A percentile compares a stretch with the other conserved stretches of the same genome.
Conservation (phyloP, 2,329 filamentous ascomycete genomes). For the Xylariaceae sp. region DNA sequence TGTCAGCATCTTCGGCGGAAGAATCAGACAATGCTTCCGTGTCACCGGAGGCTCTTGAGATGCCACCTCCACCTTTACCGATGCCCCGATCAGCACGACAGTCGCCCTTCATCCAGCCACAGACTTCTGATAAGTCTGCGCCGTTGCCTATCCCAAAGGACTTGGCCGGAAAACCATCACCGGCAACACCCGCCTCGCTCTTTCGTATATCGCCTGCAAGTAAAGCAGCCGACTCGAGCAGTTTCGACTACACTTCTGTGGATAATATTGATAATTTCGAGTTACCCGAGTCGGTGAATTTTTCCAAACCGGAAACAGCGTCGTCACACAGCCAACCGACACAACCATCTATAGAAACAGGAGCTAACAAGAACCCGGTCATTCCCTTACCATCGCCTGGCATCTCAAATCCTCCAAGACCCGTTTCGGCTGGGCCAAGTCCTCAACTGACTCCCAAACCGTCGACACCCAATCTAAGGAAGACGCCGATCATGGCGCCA, state of each 20-base stretch:
- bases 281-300: slow-evolving; percentile 67
- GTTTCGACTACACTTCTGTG: slow-evolving; percentile 38
- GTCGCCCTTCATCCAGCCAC: slow-evolving; percentile 63
- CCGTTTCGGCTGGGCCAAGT: slow-evolving; percentile 58
- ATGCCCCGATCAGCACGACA: slow-evolving; percentile 59
- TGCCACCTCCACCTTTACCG: slow-evolving; percentile 66
- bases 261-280: slow-evolving; percentile 56
- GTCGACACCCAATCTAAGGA: slow-evolving; percentile 39
- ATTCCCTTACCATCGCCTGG: slow-evolving; percentile 46
- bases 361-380: slow-evolving; percentile 47
- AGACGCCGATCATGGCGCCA: slow-evolving; percentile 52
- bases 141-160: slow-evolving; percentile 19
- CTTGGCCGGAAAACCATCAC: slow-evolving; percentile 46
- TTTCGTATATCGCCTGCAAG: slow-evolving; percentile 67
- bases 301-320: slow-evolving; percentile 40
- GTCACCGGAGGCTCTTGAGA: slow-evolving; percentile 60
- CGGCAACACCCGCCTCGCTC: slow-evolving; percentile 81
- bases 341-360: slow-evolving; percentile 33
- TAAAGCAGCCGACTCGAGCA: slow-evolving; percentile 40
- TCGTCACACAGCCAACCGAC: slow-evolving; percentile 46
- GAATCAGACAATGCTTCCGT: slow-evolving; percentile 62
- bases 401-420: slow-evolving; percentile 35
- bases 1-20: slow-evolving; percentile 40
- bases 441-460: slow-evolving; percentile 57
- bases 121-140: slow-evolving; percentile 32